phyloP scores from a whole-genome alignment of 23 red algal genomes.

The Gracilaria domingensis region DNA sequence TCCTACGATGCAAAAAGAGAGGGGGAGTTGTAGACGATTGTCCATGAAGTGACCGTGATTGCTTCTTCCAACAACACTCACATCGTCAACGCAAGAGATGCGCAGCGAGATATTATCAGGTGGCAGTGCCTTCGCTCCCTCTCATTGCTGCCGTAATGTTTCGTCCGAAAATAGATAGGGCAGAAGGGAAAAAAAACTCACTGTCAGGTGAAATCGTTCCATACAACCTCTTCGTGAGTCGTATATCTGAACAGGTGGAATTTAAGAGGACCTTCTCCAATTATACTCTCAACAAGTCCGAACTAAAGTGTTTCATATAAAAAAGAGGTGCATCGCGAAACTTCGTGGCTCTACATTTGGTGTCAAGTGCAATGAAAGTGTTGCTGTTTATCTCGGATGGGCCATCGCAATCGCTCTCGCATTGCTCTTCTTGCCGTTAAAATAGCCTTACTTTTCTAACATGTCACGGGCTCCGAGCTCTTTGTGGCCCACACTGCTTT shows the following conservation, averaged over 20 bases:
- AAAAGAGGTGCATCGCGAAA: too few relatives aligned
- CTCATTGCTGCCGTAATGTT: slow-evolving; percentile 21
- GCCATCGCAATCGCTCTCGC: background rate
- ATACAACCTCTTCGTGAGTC: background rate
- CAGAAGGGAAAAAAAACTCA: background rate
- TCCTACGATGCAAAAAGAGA: background rate
- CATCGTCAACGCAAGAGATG: background rate
- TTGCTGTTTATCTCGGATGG: too few relatives aligned
- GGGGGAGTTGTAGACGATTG: too few relatives aligned
- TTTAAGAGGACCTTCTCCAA: background rate
- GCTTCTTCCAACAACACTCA: slow-evolving; percentile 17
- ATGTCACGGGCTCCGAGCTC: too few relatives aligned
- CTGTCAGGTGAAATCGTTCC: background rate
- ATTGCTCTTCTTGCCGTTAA: background rate
- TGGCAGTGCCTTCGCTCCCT: background rate
- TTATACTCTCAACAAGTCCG: too few relatives aligned
- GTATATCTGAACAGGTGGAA: background rate
- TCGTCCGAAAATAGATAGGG: slow-evolving; percentile 10
- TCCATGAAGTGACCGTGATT: background rate
- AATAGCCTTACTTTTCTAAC: background rate
- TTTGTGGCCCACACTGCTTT: too few relatives aligned
- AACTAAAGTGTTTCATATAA: too few relatives aligned
- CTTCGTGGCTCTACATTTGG: too few relatives aligned
- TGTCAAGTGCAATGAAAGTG: too few relatives aligned
- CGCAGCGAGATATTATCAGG: background rate